phyloP scores from a whole-genome alignment of 805 yeast genomes.

The Diddensiella caesifluorescens region DNA sequence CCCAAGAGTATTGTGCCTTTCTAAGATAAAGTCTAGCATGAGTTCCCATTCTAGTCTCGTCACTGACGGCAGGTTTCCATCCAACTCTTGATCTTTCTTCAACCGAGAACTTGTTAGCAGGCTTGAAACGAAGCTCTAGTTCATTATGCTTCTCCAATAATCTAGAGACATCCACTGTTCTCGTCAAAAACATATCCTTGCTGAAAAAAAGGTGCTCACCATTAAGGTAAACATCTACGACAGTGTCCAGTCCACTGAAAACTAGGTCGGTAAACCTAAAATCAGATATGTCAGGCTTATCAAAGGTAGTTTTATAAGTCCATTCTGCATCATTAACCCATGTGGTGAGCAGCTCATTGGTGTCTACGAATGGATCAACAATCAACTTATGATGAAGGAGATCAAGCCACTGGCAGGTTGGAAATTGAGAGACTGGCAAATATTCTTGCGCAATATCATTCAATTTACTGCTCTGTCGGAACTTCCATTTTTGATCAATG shows the following conservation, averaged over 20 bases:
- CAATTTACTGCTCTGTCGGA: constrained; percentile 8
- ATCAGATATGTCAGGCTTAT: neutral
- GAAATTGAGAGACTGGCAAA: constrained; percentile 13
- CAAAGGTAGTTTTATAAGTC: constrained; percentile 36
- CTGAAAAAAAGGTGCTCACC: constrained; percentile 32
- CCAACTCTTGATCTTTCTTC: constrained; percentile 13
- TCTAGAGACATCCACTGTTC: constrained; percentile 4
- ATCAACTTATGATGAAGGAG: constrained; percentile 36
- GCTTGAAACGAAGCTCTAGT: constrained; percentile 3
- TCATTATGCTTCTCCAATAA: neutral
- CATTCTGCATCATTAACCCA: constrained; percentile 48
- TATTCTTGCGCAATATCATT: constrained; percentile 5
- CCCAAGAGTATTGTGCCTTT: constrained; percentile 51
- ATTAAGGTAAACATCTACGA: constrained; percentile 17
- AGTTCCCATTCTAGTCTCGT: constrained; percentile 28
- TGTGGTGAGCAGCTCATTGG: constrained; percentile 40
- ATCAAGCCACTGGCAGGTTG: constrained; percentile 30
- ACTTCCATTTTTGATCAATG: no score
- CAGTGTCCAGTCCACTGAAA: constrained; percentile 21
- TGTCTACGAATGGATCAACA: constrained; percentile 42
- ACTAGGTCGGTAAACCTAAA: constrained; percentile 11
- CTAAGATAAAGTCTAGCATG: constrained; percentile 39
- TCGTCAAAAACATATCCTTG: constrained; percentile 34
- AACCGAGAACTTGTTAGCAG: constrained; percentile 10
- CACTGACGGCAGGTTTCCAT: constrained; percentile 5